phyloP scores from a whole-genome alignment of 2,329 filamentous ascomycete species.

The Colletotrichum falcatum region DNA sequence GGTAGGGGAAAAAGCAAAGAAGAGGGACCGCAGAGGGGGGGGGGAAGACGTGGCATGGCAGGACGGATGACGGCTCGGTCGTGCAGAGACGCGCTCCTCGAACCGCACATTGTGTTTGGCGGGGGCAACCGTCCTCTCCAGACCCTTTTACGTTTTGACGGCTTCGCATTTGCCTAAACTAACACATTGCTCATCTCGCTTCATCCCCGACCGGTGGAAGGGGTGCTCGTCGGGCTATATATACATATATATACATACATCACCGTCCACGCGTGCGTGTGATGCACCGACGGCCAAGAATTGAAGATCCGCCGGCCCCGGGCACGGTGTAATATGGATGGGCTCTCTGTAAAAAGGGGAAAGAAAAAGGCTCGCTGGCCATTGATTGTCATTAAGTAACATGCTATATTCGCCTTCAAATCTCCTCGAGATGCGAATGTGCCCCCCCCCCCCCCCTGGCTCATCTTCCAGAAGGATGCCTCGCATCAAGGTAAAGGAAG shows the following conservation, averaged over 20 bases:
- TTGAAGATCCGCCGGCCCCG: neutral
- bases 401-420: neutral
- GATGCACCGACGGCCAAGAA: neutral
- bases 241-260: too few relatives aligned
- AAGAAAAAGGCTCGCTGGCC: constrained; percentile 5
- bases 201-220: neutral
- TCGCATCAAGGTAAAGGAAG: neutral
- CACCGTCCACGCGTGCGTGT: neutral
- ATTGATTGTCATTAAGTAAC: constrained; percentile 27
- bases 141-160: neutral
- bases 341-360: neutral
- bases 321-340: too few relatives aligned
- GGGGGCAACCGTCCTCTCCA: constrained; percentile 13
- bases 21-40: neutral
- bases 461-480: neutral
- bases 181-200: neutral
- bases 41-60: neutral
- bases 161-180: neutral
- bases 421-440: neutral
- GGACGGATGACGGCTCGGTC: neutral
- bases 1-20: neutral
- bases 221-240: neutral
- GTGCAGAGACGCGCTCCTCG: neutral
- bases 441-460: neutral
- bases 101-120: neutral